Evolutionary conservation across 257 asterid genomes (phyloP), one percentile per base, ranked within the genome.

Genomic region (Salvia splendens): DNA sequence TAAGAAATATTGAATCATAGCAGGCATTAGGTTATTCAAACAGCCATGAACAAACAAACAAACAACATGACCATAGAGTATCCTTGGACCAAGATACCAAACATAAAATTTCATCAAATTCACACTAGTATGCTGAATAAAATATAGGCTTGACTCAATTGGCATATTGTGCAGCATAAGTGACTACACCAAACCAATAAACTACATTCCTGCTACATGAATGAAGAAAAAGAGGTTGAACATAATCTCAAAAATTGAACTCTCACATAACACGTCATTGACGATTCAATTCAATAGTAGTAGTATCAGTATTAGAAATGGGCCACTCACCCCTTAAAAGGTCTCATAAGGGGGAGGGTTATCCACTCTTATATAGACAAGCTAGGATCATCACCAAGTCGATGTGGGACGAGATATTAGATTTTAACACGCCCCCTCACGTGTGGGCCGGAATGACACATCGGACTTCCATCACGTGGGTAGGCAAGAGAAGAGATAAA

Each of bases 1-100:
- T 38, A 54, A 48, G 40, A 64, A 30, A 38, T 28, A 59, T 24
- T 8, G 10, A 5, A 45, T 63, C 42, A 75, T 6, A 41, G 48
- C 38, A 35, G 40, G 48, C 16, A 12, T 49, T 8, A 65, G 56
- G 32, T 20, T 5, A 57, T 24, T 20, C 61, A 64, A 72, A 17
- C 38, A 48, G 7, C 28, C 53, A 28, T 15, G 6, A 56, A 56
- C 3, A 49, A 12, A 48, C 15, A 11, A 46, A 48, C 30, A 24
- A 24, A 24, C 30, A 24, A 24, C 30, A 24, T 24, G 30, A 24
- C 1, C 30, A 2, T 24, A 0, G 9, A 16, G 17, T 30, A 41
- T 69, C 52, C 30, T 57, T 35, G 0, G 6, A 12, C 64, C 38
- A 33, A 15, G 42, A 42, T 3, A 53, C 38, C 10, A 42, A 43